A percentile compares a stretch with the other conserved stretches of the same genome.
These are phyloP conservation scores for Picochlorum sp. DNA, from an alignment of 139 green algal species.

Conservation along the genomic window DNA sequence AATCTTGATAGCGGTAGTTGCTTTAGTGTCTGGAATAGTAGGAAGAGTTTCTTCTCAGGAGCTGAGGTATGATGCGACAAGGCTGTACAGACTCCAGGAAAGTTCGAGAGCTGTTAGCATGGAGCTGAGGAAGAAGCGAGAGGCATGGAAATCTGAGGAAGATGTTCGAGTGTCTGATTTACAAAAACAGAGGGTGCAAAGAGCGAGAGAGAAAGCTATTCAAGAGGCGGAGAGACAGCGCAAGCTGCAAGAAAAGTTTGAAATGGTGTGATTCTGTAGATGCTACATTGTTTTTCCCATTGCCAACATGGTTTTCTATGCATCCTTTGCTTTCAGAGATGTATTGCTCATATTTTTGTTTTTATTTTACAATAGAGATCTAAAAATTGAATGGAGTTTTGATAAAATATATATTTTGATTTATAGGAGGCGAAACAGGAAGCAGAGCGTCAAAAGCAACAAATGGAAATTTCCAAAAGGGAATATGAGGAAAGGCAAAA, in stretches of 20 bases:
- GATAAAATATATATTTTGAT: not conserved
- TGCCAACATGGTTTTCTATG: too few relatives aligned
- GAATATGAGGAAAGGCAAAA: conserved; percentile 19
- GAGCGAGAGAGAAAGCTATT: conserved; percentile 6
- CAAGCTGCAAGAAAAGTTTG: conserved; percentile 11
- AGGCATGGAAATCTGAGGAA: conserved; percentile 8
- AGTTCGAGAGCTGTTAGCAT: conserved; percentile 7
- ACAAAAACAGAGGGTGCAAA: conserved; percentile 12
- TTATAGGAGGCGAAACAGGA: conserved; percentile 7
- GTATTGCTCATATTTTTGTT: too few relatives aligned
- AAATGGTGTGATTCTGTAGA: not conserved
- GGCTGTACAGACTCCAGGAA: conserved; percentile 16
- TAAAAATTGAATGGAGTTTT: not conserved
- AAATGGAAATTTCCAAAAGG: conserved; percentile 3
- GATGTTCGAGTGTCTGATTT: conserved; percentile 2
- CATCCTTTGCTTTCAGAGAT: too few relatives aligned
- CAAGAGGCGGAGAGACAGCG: not conserved
- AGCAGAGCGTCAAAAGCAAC: not conserved
- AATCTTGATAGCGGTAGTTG: conserved; percentile 8
- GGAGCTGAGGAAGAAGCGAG: conserved; percentile 7
- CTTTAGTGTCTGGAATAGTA: conserved; percentile 12
- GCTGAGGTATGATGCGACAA: conserved; percentile 12
- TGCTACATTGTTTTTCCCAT: too few relatives aligned
- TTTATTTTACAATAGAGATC: not conserved
- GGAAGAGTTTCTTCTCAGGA: conserved; percentile 11